phyloP scores from a whole-genome alignment of 1,139 yeast species.

The Blastobotrys persicus region DNA sequence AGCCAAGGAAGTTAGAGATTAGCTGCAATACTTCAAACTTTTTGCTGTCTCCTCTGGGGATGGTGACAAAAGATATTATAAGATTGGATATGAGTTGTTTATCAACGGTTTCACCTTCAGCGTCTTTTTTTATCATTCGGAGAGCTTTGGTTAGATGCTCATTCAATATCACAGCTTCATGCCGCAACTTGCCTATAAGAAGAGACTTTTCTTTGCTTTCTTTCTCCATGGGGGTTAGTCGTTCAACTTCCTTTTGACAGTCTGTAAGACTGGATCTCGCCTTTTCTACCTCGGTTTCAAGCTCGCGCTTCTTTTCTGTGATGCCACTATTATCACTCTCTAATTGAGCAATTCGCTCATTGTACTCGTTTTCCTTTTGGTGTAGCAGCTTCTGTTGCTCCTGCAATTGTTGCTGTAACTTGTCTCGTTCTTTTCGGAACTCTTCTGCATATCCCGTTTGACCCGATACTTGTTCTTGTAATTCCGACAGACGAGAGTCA shows the following conservation, averaged over 20 bases:
- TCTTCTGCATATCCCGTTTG: constrained; percentile 32
- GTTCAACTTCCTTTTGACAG: constrained; percentile 31
- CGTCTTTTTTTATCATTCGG: constrained; percentile 70
- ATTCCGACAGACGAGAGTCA: constrained; percentile 44
- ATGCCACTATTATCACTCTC: constrained; percentile 34
- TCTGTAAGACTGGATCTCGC: constrained; percentile 23
- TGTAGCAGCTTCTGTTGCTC: constrained; percentile 27
- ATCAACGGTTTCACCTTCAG: constrained; percentile 75
- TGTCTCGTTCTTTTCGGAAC: constrained; percentile 29
- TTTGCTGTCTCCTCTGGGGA: constrained; percentile 92
- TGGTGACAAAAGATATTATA: constrained; percentile 74
- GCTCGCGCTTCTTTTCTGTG: constrained; percentile 28
- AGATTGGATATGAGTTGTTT: constrained; percentile 85
- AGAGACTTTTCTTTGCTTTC: constrained; percentile 72
- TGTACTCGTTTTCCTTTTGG: constrained; percentile 18
- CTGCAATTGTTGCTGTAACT: constrained; percentile 18
- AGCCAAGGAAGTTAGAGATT: constrained; percentile 74
- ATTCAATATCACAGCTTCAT: constrained; percentile 90
- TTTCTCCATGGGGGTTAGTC: constrained; percentile 42
- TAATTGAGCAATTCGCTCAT: constrained; percentile 27
- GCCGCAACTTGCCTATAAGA: constrained; percentile 83
- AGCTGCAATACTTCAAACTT: constrained; percentile 88
- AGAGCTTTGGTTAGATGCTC: constrained; percentile 93
- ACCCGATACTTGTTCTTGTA: constrained; percentile 40
- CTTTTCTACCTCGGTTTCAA: constrained; percentile 26